Conservation (phyloP, 2,329 filamentous ascomycete species). For the Fusarium stilboides region DNA sequence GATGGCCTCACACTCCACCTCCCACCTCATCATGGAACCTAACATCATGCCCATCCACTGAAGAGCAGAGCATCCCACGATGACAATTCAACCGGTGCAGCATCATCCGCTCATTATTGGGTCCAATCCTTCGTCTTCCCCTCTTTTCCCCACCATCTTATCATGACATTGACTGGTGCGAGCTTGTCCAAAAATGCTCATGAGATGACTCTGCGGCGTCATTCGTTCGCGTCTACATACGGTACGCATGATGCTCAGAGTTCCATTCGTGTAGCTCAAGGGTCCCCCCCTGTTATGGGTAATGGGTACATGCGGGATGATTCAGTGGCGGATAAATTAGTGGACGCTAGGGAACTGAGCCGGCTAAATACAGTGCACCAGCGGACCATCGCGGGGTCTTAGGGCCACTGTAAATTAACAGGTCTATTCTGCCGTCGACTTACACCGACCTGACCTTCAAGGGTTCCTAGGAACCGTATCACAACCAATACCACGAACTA, state of each 20-base stretch:
- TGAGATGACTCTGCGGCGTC: slow-evolving; percentile 24
- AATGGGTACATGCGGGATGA: slow-evolving; percentile 20
- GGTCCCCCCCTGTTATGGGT: background rate
- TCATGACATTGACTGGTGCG: slow-evolving; percentile 35
- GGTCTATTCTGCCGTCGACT: slow-evolving; percentile 15
- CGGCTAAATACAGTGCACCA: slow-evolving; percentile 40
- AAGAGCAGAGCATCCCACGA: slow-evolving; percentile 4
- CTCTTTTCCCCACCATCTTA: slow-evolving; percentile 44
- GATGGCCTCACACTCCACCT: slow-evolving; percentile 35
- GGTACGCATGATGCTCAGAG: slow-evolving; percentile 13
- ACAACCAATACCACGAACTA: background rate
- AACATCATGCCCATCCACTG: slow-evolving; percentile 9
- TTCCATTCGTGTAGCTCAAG: slow-evolving; percentile 30
- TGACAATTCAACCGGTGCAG: slow-evolving; percentile 43
- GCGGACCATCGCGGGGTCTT: slow-evolving; percentile 30
- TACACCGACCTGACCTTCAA: slow-evolving; percentile 17
- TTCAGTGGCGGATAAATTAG: slow-evolving; percentile 35
- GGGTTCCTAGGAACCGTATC: background rate
- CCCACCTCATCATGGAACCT: slow-evolving; percentile 33
- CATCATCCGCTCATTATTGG: slow-evolving; percentile 6
- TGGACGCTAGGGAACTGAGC: slow-evolving; percentile 18
- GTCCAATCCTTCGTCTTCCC: slow-evolving; percentile 22
- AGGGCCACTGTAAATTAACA: slow-evolving; percentile 14
- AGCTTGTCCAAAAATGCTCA: background rate
- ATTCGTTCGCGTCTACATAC: slow-evolving; percentile 37